Evolutionary conservation across 495 filamentous ascomycete genomes (phyloP).

Genomic region (Hamigera avellanea): DNA sequence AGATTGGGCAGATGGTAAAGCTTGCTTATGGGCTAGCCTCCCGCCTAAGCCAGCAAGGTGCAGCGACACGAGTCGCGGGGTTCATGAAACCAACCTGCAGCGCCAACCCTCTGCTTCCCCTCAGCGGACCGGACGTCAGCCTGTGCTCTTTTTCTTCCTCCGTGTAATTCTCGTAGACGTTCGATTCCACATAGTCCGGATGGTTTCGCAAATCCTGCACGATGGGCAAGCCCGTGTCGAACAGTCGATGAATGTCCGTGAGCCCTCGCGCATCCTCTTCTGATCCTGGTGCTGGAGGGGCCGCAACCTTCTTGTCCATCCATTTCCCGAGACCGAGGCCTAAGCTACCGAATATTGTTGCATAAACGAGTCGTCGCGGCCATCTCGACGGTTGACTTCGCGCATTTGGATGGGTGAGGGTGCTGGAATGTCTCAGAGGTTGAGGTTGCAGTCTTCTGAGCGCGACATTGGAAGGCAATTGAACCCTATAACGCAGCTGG

Average conservation of each 20-base stretch:
- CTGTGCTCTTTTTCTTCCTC: conserved; percentile 22
- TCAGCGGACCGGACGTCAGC: conserved; percentile 29
- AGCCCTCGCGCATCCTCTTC: conserved; percentile 15
- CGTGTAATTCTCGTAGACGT: conserved; percentile 42
- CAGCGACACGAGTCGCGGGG: not conserved
- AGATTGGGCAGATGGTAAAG: conserved; percentile 1
- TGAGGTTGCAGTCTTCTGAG: not conserved
- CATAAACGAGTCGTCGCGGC: conserved; percentile 28
- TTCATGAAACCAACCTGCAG: conserved; percentile 25
- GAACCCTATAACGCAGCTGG: conserved; percentile 5
- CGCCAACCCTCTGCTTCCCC: conserved; percentile 26
- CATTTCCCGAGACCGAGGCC: conserved; percentile 17
- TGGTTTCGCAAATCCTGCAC: conserved; percentile 40
- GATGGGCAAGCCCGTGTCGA: conserved; percentile 35
- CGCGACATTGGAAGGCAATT: not conserved
- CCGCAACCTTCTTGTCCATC: conserved; percentile 16
- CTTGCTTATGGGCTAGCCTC: too few species aligned
- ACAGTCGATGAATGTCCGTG: conserved; percentile 12
- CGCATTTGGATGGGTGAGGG: conserved; percentile 7
- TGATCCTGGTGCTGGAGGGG: conserved; percentile 22
- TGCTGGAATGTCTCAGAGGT: conserved; percentile 14
- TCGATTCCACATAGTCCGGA: conserved; percentile 39
- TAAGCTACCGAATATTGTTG: conserved; percentile 22
- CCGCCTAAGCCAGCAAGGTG: too few species aligned
- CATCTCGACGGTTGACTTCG: conserved; percentile 18